Evolutionary conservation across 2,329 filamentous ascomycete species (phyloP), one percentile per base, ranked within the genome.

Genomic region (Fusarium lateritium): DNA sequence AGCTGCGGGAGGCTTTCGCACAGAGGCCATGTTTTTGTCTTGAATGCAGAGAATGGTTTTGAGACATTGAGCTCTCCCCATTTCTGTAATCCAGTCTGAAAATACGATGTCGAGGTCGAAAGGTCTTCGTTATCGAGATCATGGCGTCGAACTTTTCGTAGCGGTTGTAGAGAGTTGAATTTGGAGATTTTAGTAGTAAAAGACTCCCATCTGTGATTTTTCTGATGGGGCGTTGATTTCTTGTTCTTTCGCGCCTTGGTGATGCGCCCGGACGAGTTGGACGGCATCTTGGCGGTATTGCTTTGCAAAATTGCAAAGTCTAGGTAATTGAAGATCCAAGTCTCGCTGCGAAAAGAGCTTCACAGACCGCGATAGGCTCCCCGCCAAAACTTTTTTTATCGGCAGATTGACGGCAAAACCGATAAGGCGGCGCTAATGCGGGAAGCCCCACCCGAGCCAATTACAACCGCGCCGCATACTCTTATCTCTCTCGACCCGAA

Each of bases 21-120:
- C 55, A 97, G 85, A 56, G 92, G 90, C 72, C 88, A 85, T 46
- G 93, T 89, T 77, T 93, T 88, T 67, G 90, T 88, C 71, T 90
- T 87, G 81, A 99, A 98, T 42, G 85, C 83, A 49, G 89, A 88
- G 76, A 97, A 99, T 36, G 85, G 88, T 67, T 92, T 90, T 17
- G 95, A 94, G 67, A 98, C 85, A 80, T 98, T 98, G 79, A 97
- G 88, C 74, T 98, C 96, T 56, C 87, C 84, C 96, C 96, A 99
- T 86, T 92, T 93, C 68, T 94, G 89, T 68, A 98, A 83, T 2
- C 93, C 90, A 45, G 89, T 90, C 73, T 90, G 89, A 73, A 99
- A 94, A 80, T 97, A 96, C 21, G 95, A 98, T n/a, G 92, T 92
- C 28, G 90, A 88, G 22, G 90, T 86, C 63, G 90, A 88, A 75